Percentiles rank a stretch among this genome's conserved stretches.
These are phyloP conservation scores for Berkeleyomyces rouxiae DNA, from an alignment of 2,329 filamentous ascomycete genomes.

Conservation along the genomic window DNA sequence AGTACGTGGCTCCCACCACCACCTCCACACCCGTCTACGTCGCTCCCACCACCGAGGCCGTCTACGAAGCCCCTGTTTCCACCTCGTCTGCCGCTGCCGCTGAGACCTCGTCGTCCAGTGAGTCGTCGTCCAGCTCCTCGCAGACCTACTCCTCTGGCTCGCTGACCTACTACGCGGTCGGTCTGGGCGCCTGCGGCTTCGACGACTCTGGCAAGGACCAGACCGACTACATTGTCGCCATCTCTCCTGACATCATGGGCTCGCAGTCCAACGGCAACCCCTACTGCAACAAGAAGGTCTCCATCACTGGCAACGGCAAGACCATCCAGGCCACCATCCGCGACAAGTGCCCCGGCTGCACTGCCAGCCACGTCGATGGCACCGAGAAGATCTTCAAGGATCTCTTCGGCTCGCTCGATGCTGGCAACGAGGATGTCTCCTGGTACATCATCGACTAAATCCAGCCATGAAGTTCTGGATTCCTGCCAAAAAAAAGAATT, in stretches of 20 bases:
- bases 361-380: conserved; percentile 39
- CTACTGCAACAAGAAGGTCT: conserved; percentile 53
- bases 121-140: conserved; percentile 15
- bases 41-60: conserved; percentile 16
- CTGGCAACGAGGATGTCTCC: conserved; percentile 26
- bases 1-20: conserved; percentile 3
- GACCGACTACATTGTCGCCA: conserved; percentile 47
- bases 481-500: not conserved
- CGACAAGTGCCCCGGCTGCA: conserved; percentile 65
- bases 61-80: conserved; percentile 12
- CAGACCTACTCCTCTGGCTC: conserved; percentile 37
- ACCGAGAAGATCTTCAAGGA: conserved; percentile 38
- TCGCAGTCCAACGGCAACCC: conserved; percentile 47
- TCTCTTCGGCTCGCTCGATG: conserved; percentile 30
- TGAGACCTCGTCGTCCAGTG: not conserved
- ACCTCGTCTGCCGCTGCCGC: conserved; percentile 8
- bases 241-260: conserved; percentile 50
- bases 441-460: conserved; percentile 32
- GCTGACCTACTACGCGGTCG: conserved; percentile 58
- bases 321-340: conserved; percentile 40
- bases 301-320: conserved; percentile 43
- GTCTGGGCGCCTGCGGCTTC: conserved; percentile 50
- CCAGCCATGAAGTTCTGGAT: not conserved
- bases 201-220: conserved; percentile 40
- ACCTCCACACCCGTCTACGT: not conserved